Percentiles rank a stretch among this genome's conserved stretches.
Evolutionary conservation across 2,329 filamentous ascomycete species (phyloP).

Genomic region (Pseudocercospora fijiensis): DNA sequence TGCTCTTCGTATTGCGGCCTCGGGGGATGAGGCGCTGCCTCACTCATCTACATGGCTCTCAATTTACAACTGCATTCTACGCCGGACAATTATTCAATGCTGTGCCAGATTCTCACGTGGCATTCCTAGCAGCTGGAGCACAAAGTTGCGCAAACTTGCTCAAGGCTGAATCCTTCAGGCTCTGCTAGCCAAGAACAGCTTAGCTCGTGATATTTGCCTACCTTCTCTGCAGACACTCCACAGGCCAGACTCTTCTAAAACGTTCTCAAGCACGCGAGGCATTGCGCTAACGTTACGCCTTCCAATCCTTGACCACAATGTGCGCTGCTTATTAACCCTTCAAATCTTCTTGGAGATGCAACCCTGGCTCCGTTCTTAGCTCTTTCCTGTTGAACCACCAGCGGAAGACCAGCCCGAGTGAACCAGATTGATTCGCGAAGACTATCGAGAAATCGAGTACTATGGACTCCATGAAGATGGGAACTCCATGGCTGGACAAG

Average conservation of each 20-base stretch:
- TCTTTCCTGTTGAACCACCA: neutral
- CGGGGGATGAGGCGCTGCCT: too few relatives aligned
- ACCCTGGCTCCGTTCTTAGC: neutral
- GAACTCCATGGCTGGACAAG: conserved; percentile 41
- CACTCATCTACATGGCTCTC: too few relatives aligned
- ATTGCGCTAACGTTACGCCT: neutral
- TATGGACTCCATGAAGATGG: conserved; percentile 21
- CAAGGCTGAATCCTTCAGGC: conserved; percentile 13
- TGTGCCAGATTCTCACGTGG: neutral
- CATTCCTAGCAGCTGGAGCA: neutral
- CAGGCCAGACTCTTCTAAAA: neutral
- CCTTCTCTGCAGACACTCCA: neutral
- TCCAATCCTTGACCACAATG: neutral
- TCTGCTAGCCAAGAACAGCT: conserved; percentile 7
- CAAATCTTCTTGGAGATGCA: neutral
- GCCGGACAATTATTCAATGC: too few relatives aligned
- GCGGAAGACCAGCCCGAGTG: neutral
- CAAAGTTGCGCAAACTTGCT: conserved; percentile 18
- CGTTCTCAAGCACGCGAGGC: neutral
- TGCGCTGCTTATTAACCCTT: neutral
- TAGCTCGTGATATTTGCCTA: neutral
- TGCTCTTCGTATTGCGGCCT: too few relatives aligned
- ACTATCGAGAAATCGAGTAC: neutral
- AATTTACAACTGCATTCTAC: too few relatives aligned
- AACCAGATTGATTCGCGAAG: neutral